phyloP scores from a whole-genome alignment of 257 asterid genomes.

The Solanum okadae region DNA sequence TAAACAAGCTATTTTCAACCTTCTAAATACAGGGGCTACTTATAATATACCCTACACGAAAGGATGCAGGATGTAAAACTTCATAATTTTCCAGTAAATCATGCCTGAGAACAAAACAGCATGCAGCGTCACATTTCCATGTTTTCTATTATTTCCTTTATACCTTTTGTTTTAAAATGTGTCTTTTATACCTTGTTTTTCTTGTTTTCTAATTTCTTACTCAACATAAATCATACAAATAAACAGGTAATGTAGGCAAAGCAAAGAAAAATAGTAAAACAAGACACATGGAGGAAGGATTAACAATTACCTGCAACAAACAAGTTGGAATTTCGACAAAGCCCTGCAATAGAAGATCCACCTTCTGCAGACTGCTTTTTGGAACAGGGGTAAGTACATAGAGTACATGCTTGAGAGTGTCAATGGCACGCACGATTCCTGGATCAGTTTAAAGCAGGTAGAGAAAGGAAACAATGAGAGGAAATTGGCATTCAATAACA shows the following conservation, averaged over 20 bases:
- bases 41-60: background rate
- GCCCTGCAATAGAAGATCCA: constrained; percentile 79
- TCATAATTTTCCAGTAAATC: background rate
- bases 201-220: background rate
- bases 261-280: background rate
- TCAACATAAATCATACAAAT: background rate
- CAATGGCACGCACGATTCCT: constrained; percentile 88
- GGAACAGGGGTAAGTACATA: constrained; percentile 81
- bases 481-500: background rate
- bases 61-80: background rate
- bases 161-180: background rate
- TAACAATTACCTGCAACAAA: constrained; percentile 61
- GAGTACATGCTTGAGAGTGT: constrained; percentile 45
- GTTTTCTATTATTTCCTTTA: background rate
- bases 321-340: constrained; percentile 63
- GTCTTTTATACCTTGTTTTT: background rate
- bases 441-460: constrained; percentile 12
- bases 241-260: background rate
- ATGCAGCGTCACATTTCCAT: background rate
- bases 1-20: background rate
- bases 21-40: background rate
- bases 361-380: constrained; percentile 51
- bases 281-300: background rate
- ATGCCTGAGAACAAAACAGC: background rate
- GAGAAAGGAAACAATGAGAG: background rate